Conservation (phyloP, 768 basidiomycete species). For the Amylocystis lapponica region DNA sequence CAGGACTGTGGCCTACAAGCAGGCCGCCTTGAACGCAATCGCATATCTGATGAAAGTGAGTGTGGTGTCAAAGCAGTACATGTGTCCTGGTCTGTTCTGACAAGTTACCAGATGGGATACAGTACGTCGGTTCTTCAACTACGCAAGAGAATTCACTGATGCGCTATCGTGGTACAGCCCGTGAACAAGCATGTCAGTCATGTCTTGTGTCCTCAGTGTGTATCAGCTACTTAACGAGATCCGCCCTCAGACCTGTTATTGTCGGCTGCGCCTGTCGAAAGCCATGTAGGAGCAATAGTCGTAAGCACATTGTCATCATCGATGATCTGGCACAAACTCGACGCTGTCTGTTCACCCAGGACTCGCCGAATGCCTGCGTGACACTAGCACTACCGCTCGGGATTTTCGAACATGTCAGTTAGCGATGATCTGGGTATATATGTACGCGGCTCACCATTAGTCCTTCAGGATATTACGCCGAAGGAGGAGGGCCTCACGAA, state of each 20-base stretch:
- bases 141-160: too few species aligned
- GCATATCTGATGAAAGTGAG: slow-evolving; percentile 62
- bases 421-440: not conserved
- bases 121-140: slow-evolving; percentile 32
- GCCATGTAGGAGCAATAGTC: slow-evolving; percentile 65
- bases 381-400: slow-evolving; percentile 70
- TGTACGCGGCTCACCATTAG: not conserved
- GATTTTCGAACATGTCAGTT: slow-evolving; percentile 65
- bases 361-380: slow-evolving; percentile 75
- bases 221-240: not conserved
- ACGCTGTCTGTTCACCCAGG: slow-evolving; percentile 29
- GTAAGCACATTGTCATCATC: slow-evolving; percentile 31
- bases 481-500: slow-evolving; percentile 56
- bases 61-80: not conserved
- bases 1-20: slow-evolving; percentile 74
- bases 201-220: not conserved
- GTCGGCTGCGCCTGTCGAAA: slow-evolving; percentile 65
- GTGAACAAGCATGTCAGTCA: slow-evolving; percentile 65
- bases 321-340: not conserved
- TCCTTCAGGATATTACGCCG: slow-evolving; percentile 57
- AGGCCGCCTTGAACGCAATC: slow-evolving; percentile 73
- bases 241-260: slow-evolving; percentile 50
- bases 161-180: slow-evolving; percentile 35
- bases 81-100: not conserved
- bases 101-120: slow-evolving; percentile 67